Base-by-base conservation (phyloP, 768 basidiomycete species). In the Tylopilus felleus region DNA sequence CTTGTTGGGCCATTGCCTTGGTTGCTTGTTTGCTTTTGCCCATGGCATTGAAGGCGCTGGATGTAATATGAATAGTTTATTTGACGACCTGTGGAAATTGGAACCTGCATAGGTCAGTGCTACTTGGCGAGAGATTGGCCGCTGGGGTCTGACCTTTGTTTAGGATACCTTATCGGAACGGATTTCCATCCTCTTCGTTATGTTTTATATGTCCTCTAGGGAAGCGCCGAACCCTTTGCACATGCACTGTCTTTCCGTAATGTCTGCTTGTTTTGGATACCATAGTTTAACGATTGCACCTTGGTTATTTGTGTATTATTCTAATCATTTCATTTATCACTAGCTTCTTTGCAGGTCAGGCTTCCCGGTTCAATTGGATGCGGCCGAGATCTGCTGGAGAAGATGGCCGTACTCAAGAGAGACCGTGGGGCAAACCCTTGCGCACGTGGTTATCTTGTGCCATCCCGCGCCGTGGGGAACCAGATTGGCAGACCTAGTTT, bases 1-100 rank as follows among this genome's bases (percentile, higher is more conserved):
- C 73, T 17, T 31, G 73, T 16, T 77, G 76, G 72, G 75, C 71
- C 5, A 44, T 74, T 29, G 60, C 68, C 43, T 64, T 78, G 33
- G 57, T 71, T 29, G 47, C 58, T 19, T 59, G 70, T 21, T 47
- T 72, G 17, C 59, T 72, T 39, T 48, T 71, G 39, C 46, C 73
- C 47, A 60, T 60, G 49, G 64, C 29, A 44, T 57, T 64, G 63
- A 64, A 54, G 53, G 51, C 49, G 39, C 8, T 60, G 31, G 48
- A 33, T 27, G 51, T 45, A 17, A n/a, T 40, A 27, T 61, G 45
- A 31, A 45, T 7, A 5, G 22, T n/a, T 14, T 13, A 14, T 23
- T 33, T 17, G 33, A 41, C 33, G 16, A 14, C 12, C 33, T 19
- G 22, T 43, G 40, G 38, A 23, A 28, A 46, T 40, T 50, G 40